These are phyloP conservation scores for Clonostachys rhizophaga DNA, from an alignment of 2,329 filamentous ascomycete genomes.

Conservation along the genomic window DNA sequence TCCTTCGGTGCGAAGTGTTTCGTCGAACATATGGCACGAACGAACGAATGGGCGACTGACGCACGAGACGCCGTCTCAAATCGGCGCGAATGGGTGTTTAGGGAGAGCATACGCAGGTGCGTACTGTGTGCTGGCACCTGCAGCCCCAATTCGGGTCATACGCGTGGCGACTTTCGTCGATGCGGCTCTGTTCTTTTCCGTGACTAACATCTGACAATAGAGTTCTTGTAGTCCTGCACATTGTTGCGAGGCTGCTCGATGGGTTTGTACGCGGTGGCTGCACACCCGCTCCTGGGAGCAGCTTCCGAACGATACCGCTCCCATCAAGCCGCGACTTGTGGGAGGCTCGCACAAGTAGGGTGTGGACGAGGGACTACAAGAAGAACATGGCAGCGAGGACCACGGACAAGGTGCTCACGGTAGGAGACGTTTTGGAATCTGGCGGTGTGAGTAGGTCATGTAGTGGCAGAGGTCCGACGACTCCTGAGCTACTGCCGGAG, in stretches of 20 bases:
- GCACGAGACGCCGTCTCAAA: not conserved
- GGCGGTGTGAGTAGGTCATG: not conserved
- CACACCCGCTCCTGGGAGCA: not conserved
- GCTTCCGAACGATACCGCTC: constrained; percentile 3
- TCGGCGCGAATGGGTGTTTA: not conserved
- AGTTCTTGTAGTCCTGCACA: constrained; percentile 5
- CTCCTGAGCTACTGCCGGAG: not conserved
- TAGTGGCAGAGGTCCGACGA: not conserved
- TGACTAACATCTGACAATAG: not conserved
- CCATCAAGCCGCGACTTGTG: constrained; percentile 11
- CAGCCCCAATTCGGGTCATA: too few relatives aligned
- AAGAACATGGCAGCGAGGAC: not conserved
- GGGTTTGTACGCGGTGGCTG: constrained; percentile 1
- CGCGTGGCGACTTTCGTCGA: too few relatives aligned
- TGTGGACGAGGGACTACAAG: not conserved
- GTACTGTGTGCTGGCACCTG: not conserved
- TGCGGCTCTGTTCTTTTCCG: too few relatives aligned
- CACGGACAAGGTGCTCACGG: not conserved
- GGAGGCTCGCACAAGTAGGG: constrained; percentile 1
- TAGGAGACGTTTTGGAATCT: not conserved
- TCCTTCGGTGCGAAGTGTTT: not conserved
- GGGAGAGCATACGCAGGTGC: constrained; percentile 8
- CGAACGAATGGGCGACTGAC: not conserved
- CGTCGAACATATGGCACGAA: not conserved
- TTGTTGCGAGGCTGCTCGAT: constrained; percentile 9